Evolutionary conservation across 495 filamentous ascomycete genomes (phyloP).

Genomic region (Aspergillus egyptiacus): DNA sequence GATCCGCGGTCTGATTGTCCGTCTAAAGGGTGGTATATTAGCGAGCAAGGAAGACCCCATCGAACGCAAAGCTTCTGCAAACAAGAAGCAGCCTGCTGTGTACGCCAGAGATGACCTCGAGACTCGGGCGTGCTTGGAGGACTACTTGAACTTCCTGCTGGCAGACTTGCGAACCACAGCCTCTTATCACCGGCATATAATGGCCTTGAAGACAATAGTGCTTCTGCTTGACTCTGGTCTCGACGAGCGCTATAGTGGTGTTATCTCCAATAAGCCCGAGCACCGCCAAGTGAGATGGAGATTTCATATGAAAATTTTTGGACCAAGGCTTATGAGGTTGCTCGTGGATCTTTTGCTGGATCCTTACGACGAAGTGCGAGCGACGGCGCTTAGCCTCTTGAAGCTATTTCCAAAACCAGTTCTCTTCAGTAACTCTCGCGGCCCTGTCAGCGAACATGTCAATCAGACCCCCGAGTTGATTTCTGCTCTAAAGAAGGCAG

Average conservation of each 20-base stretch:
- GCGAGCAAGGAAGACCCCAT: constrained; percentile 16
- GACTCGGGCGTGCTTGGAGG: constrained; percentile 56
- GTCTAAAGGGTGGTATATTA: constrained; percentile 44
- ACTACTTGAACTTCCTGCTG: constrained; percentile 67
- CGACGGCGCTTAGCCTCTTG: constrained; percentile 54
- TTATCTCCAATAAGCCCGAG: constrained; percentile 12
- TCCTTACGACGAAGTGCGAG: constrained; percentile 88
- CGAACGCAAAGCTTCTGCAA: constrained; percentile 6
- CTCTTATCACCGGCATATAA: constrained; percentile 84
- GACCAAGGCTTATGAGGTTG: constrained; percentile 39
- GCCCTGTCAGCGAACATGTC: constrained; percentile 1
- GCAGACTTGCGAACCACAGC: constrained; percentile 65
- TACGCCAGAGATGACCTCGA: constrained; percentile 28
- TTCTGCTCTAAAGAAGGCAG: constrained; percentile 33
- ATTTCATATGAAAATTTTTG: constrained; percentile 51
- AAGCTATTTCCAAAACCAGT: constrained; percentile 36
- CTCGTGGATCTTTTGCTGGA: constrained; percentile 76
- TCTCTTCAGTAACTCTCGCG: constrained; percentile 15
- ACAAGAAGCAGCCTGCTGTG: constrained; percentile 15
- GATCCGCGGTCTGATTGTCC: constrained; percentile 61
- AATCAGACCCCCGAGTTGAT: constrained; percentile 18
- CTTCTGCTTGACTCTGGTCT: constrained; percentile 55
- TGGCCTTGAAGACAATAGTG: constrained; percentile 59
- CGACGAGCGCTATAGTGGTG: constrained; percentile 24
- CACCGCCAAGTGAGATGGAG: constrained; percentile 39